Evolutionary conservation across 1,284 basidiomycete genomes (phyloP).

Genomic region (Naganishia albida): DNA sequence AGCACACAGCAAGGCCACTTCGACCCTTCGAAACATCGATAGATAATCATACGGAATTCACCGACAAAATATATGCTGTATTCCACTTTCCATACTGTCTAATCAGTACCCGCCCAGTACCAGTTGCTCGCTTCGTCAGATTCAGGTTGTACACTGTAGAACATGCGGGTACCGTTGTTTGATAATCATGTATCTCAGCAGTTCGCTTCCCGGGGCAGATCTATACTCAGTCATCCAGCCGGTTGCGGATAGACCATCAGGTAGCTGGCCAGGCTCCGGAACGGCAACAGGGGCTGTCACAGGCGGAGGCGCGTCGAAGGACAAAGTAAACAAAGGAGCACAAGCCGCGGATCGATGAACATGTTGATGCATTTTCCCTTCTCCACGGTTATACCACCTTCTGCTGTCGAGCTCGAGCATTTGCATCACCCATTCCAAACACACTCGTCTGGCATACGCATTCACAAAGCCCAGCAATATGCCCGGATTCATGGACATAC

Average conservation of each 20-base stretch:
- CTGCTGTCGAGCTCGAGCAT: no score
- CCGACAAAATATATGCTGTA: neutral
- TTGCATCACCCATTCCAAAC: no score
- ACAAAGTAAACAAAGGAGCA: slow-evolving; percentile 1
- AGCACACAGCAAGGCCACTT: neutral
- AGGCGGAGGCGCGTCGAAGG: neutral
- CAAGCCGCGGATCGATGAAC: neutral
- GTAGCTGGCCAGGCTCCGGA: no score
- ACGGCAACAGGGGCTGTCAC: neutral
- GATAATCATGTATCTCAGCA: neutral
- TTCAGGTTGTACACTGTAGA: no score
- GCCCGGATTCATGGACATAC: slow-evolving; percentile 46
- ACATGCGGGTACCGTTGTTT: neutral
- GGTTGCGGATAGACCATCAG: no score
- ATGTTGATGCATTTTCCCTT: neutral
- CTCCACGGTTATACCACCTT: neutral
- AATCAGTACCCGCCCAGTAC: neutral
- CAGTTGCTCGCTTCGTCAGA: neutral
- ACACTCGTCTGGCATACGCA: neutral
- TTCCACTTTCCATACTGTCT: neutral
- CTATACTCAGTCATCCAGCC: no score
- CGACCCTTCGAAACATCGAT: neutral
- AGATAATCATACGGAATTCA: neutral
- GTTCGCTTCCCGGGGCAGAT: no score
- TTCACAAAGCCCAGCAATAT: slow-evolving; percentile 34